Percentiles rank a stretch among this genome's conserved stretches.
These are phyloP conservation scores for Leccinellum albellum DNA, from an alignment of 768 basidiomycete species.

Conservation along the genomic window DNA sequence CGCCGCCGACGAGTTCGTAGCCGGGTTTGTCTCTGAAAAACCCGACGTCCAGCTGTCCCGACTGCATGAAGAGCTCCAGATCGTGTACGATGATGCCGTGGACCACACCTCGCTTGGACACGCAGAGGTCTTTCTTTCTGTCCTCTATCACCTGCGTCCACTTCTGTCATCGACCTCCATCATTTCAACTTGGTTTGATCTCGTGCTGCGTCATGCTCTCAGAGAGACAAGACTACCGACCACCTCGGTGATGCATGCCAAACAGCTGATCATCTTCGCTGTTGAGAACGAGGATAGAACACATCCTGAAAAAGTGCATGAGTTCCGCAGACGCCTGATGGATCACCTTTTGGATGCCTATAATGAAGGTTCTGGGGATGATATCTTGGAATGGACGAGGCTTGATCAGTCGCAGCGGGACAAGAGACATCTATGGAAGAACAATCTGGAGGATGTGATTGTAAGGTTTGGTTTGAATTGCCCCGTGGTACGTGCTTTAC, in stretches of 20 bases:
- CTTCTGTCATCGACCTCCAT: conserved; percentile 62
- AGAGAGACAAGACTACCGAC: conserved; percentile 68
- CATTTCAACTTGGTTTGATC: conserved; percentile 79
- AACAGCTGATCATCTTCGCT: conserved; percentile 65
- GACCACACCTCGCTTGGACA: conserved; percentile 62
- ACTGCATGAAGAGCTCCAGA: conserved; percentile 66
- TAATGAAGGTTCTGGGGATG: conserved; percentile 70
- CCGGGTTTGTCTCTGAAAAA: conserved; percentile 47
- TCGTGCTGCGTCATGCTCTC: conserved; percentile 71
- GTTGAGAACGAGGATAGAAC: conserved; percentile 45
- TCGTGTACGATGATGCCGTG: conserved; percentile 56
- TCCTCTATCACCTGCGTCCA: conserved; percentile 59
- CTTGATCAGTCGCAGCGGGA: conserved; percentile 60
- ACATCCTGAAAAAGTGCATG: conserved; percentile 48
- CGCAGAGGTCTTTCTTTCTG: conserved; percentile 61
- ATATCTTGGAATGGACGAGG: conserved; percentile 71
- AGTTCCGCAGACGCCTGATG: conserved; percentile 66
- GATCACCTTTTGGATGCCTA: conserved; percentile 74
- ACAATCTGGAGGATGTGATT: conserved; percentile 73
- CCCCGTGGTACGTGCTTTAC: conserved; percentile 53
- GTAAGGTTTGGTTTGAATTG: conserved; percentile 58
- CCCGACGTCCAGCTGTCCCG: conserved; percentile 41
- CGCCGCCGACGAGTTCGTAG: conserved; percentile 54
- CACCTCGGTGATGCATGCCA: conserved; percentile 57
- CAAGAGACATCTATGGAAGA: conserved; percentile 65